Conservation (phyloP, 768 basidiomycete species). For the Termitomyces sp. region DNA sequence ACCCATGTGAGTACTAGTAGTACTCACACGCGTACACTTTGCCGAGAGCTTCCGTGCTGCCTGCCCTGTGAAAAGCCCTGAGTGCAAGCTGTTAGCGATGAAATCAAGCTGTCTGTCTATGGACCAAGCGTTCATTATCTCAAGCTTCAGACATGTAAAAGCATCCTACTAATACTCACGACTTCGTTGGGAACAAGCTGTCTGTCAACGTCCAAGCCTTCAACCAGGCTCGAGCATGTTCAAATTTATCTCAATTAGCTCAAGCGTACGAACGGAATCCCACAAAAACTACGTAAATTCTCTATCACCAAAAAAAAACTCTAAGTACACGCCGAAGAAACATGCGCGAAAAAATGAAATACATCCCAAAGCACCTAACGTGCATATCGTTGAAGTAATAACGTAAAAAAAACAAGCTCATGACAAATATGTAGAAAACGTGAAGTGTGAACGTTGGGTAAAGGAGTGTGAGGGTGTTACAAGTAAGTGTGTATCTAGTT, state of each 20-base stretch:
- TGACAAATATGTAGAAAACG: not conserved
- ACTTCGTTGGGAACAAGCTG: not conserved
- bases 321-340: not conserved
- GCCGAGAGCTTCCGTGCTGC: not conserved
- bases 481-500: not conserved
- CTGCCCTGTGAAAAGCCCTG: not conserved
- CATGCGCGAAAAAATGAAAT: not conserved
- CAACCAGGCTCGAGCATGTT: not conserved
- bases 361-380: not conserved
- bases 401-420: not conserved
- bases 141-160: too few relatives aligned
- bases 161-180: too few relatives aligned
- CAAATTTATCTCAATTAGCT: too few relatives aligned
- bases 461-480: slow-evolving; percentile 2
- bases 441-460: not conserved
- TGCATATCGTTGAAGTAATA: slow-evolving; percentile 11
- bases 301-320: not conserved
- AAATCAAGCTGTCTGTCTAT: not conserved
- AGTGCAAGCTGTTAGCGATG: not conserved
- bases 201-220: not conserved
- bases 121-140: too few relatives aligned
- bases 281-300: not conserved
- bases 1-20: not conserved
- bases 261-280: too few relatives aligned
- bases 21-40: not conserved